Base-by-base conservation (phyloP, 2,329 filamentous ascomycete species). In the Colletotrichum cordylinicola region DNA sequence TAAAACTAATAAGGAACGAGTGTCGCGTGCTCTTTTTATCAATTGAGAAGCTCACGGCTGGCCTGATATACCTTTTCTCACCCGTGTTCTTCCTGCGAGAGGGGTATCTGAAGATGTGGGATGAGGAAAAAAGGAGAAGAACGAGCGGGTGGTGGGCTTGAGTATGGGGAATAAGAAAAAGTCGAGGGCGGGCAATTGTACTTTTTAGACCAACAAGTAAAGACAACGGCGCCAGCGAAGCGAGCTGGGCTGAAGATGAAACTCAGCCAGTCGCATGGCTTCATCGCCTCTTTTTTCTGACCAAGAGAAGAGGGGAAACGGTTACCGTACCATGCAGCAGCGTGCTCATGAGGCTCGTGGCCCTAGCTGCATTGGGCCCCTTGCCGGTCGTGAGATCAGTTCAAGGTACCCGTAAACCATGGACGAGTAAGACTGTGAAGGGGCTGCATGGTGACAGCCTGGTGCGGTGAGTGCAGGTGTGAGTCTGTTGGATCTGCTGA, bases 201-300 rank as follows among this genome's bases (percentile, higher is more conserved):
- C 43, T 48, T 48, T 48, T 21, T 21, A 48, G 43, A 48, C 33
- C 39, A 72, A 39, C 55, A 61, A 56, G 55, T 62, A 55, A 64
- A 60, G 55, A 67, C n/a, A 21, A 15, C 33, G 37, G 55, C 55
- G 56, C 67, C 60, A 37, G 37, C 37, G 70, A 62, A 67, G 72
- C 69, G 33, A 68, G 39, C 52, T 75, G 73, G 69, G 73, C 73
- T 75, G 73, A 70, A 67, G 15, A 27, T 75, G 73, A 73, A 75
- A 73, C 73, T 70, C 73, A 68, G 68, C 72, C 68, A 75, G 68
- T 72, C 72, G 62, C 70, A 73, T 75, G 21, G 67, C 72, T 48
- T 75, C 29, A 43, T 72, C 55, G 13, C 21, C 67, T 60, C 48
- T 27, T 31, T 60, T 56, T 31, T 33, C 27, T 61, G 58, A 21